Conservation (phyloP, 1,284 basidiomycete species). For the Microbotryomycetes sp. region DNA sequence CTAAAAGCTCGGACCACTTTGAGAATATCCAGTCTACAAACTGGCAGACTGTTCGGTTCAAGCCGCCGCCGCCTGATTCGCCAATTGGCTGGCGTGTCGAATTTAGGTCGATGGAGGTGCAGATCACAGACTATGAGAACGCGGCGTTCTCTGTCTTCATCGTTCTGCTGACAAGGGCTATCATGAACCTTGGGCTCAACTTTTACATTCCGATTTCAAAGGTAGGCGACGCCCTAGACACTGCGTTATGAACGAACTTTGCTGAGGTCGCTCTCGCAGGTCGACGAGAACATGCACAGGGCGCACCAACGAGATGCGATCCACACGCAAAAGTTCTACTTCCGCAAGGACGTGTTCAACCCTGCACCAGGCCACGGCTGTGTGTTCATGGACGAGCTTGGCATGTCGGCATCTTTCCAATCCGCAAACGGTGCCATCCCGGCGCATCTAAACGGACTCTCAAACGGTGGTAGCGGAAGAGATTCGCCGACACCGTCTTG, state of each 20-base stretch:
- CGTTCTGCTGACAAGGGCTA: conserved; percentile 86
- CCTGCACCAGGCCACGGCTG: conserved; percentile 26
- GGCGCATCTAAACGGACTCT: conserved; percentile 29
- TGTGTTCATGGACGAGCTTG: conserved; percentile 1
- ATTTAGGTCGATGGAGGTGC: conserved; percentile 98
- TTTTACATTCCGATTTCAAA: conserved; percentile 96
- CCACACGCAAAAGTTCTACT: conserved; percentile 68
- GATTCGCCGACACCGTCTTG: not conserved
- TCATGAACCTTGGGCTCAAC: conserved; percentile 83
- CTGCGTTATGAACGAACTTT: too few species aligned
- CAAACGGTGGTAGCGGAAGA: not conserved
- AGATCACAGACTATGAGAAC: conserved; percentile 98
- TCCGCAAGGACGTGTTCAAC: conserved; percentile 75
- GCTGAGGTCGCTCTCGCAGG: too few species aligned
- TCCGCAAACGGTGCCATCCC: not conserved
- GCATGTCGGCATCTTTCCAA: not conserved
- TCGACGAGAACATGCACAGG: conserved; percentile 91
- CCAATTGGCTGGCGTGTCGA: conserved; percentile 97
- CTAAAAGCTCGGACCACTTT: conserved; percentile 84
- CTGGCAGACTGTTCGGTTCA: conserved; percentile 99
- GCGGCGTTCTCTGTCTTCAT: conserved; percentile 93
- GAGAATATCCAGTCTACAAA: conserved; percentile 99
- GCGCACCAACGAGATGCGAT: conserved; percentile 81
- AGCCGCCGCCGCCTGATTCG: conserved; percentile 87
- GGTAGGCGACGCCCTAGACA: conserved; percentile 45